phyloP scores from a whole-genome alignment of 768 basidiomycete genomes.

The Nevesoporus exiguus region DNA sequence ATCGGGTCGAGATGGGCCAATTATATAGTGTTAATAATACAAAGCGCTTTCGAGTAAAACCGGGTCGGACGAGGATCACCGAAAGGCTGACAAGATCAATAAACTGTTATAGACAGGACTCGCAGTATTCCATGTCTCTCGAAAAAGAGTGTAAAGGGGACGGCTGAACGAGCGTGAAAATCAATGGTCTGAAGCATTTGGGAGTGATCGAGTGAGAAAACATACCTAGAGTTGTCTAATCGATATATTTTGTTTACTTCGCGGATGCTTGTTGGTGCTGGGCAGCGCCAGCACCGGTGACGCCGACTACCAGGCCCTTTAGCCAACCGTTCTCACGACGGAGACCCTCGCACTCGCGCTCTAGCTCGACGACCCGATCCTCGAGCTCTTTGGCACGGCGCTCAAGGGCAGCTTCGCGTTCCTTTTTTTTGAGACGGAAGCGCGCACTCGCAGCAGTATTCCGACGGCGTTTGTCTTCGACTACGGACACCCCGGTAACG shows the following conservation, averaged over 20 bases:
- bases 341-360: conserved; percentile 87
- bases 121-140: not conserved
- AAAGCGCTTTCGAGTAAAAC: conserved; percentile 5
- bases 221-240: not conserved
- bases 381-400: conserved; percentile 82
- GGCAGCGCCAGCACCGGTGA: conserved; percentile 63
- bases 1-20: not conserved
- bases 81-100: not conserved
- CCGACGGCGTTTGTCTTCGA: conserved; percentile 89
- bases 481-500: conserved; percentile 40
- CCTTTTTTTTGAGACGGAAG: conserved; percentile 95
- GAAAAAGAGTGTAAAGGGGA: not conserved
- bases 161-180: not conserved
- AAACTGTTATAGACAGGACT: not conserved
- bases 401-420: conserved; percentile 87
- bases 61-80: not conserved
- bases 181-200: not conserved
- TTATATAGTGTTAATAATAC: conserved; percentile 22
- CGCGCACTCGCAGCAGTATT: conserved; percentile 93
- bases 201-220: not conserved
- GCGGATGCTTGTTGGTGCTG: conserved; percentile 25
- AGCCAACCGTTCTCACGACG: conserved; percentile 91
- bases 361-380: conserved; percentile 71
- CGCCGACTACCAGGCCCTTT: conserved; percentile 85
- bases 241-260: conserved; percentile 11